Percentiles rank a stretch among this genome's conserved stretches.
Evolutionary conservation across 2,329 filamentous ascomycete species (phyloP).

Genomic region (Xylaria hypoxylon): DNA sequence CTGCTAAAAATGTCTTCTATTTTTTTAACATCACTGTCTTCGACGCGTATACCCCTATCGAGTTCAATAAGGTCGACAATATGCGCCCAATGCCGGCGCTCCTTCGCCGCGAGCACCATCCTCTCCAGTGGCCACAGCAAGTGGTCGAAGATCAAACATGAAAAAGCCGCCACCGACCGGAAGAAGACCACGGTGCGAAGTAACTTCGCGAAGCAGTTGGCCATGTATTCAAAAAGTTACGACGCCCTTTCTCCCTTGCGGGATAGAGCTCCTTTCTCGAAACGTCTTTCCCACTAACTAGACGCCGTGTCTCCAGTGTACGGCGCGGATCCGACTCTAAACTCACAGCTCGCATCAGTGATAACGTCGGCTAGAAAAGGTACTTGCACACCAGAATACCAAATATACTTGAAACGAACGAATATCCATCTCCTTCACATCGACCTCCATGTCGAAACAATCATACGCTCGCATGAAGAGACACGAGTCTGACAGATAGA

Average conservation of each 20-base stretch:
- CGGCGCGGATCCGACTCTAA: slow-evolving; percentile 78
- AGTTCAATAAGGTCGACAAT: slow-evolving; percentile 43
- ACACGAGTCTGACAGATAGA: slow-evolving; percentile 28
- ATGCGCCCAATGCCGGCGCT: slow-evolving; percentile 63
- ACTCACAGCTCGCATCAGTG: slow-evolving; percentile 79
- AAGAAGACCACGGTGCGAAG: slow-evolving; percentile 80
- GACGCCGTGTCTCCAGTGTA: slow-evolving; percentile 65
- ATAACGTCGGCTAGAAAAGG: slow-evolving; percentile 84
- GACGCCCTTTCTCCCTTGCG: slow-evolving; percentile 4
- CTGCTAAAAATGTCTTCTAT: slow-evolving; percentile 41
- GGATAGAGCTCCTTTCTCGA: neutral
- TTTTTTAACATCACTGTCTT: slow-evolving; percentile 25
- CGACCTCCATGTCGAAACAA: neutral
- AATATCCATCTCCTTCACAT: neutral
- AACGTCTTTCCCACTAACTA: slow-evolving; percentile 17
- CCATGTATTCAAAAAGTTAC: slow-evolving; percentile 77
- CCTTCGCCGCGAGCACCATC: slow-evolving; percentile 59
- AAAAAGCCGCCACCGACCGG: slow-evolving; percentile 87
- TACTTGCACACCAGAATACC: slow-evolving; percentile 48
- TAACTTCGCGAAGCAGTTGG: slow-evolving; percentile 77
- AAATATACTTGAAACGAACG: neutral
- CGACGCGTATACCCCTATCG: slow-evolving; percentile 29
- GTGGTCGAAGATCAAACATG: slow-evolving; percentile 97
- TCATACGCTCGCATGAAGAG: neutral
- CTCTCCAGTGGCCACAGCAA: slow-evolving; percentile 81